Evolutionary conservation across 352 stramenopile genomes (phyloP).

Genomic region (Phytophthora cajani): DNA sequence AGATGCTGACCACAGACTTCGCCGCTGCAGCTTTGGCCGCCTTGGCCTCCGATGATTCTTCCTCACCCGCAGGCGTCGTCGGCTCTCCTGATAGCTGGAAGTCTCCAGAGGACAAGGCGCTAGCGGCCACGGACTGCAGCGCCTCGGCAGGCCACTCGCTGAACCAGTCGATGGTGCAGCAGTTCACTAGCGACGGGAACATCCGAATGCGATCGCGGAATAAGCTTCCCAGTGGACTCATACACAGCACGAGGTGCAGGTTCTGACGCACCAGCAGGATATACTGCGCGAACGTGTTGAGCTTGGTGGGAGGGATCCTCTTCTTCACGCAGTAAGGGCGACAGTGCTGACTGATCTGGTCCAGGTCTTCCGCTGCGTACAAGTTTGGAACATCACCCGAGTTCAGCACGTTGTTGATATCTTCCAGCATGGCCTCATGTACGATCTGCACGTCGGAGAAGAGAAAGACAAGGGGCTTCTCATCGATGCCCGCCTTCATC

Average conservation of each 20-base stretch:
- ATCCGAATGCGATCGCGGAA: constrained; percentile 94
- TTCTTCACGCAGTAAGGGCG: constrained; percentile 93
- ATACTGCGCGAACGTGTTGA: constrained; percentile 96
- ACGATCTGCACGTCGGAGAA: constrained; percentile 97
- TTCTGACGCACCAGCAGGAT: constrained; percentile 93
- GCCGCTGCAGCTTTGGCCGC: constrained; percentile 24
- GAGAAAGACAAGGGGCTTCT: constrained; percentile 94
- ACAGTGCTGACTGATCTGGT: constrained; percentile 92
- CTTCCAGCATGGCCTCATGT: constrained; percentile 95
- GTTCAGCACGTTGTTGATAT: constrained; percentile 97
- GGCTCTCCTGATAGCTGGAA: constrained; percentile 58
- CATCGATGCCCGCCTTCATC: constrained; percentile 92
- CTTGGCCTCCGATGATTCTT: constrained; percentile 21
- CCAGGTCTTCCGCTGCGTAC: constrained; percentile 93
- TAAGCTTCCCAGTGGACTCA: constrained; percentile 90
- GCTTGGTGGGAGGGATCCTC: constrained; percentile 89
- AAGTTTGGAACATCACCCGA: constrained; percentile 95
- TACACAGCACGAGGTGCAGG: constrained; percentile 92
- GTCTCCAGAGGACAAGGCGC: constrained; percentile 54
- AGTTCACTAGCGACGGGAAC: constrained; percentile 91
- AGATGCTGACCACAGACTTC: constrained; percentile 69
- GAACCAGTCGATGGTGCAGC: constrained; percentile 91
- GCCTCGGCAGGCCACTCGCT: constrained; percentile 88
- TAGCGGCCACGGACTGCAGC: constrained; percentile 75
- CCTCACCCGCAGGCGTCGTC: constrained; percentile 14